These are phyloP conservation scores for Coemansia sp. DNA, from an alignment of 192 early-diverging fungal species.

Conservation along the genomic window DNA sequence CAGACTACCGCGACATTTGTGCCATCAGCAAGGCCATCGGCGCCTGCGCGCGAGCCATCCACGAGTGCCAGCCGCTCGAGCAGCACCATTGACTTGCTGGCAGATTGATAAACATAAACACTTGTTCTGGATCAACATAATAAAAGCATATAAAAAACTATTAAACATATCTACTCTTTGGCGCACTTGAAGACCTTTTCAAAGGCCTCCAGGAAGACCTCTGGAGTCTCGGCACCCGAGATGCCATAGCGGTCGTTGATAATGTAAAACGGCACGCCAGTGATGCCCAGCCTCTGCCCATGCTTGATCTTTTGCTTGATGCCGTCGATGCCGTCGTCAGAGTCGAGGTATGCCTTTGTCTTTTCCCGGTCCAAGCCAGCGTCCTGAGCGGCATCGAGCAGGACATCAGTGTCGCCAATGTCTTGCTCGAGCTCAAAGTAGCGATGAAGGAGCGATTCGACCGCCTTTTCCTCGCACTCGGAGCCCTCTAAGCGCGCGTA, in stretches of 20 bases:
- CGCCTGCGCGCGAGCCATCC: constrained; percentile 26
- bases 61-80: constrained; percentile 13
- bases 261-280: constrained; percentile 74
- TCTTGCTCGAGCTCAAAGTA: constrained; percentile 79
- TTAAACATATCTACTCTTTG: neutral
- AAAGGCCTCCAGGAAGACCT: constrained; percentile 64
- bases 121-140: too few relatives aligned
- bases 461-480: constrained; percentile 58
- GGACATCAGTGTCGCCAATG: constrained; percentile 62
- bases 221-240: constrained; percentile 71
- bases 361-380: constrained; percentile 62
- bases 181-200: constrained; percentile 36
- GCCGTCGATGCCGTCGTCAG: constrained; percentile 58
- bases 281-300: constrained; percentile 53
- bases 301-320: constrained; percentile 55
- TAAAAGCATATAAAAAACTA: neutral
- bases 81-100: neutral
- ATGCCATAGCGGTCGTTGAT: constrained; percentile 66
- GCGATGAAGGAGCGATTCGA: constrained; percentile 63
- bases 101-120: too few relatives aligned
- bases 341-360: constrained; percentile 58
- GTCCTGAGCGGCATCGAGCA: constrained; percentile 61
- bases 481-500: constrained; percentile 54
- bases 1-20: constrained; percentile 17
- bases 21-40: constrained; percentile 25